These are phyloP conservation scores for Trichophyton benhamiae DNA, from an alignment of 2,329 filamentous ascomycete genomes.

Conservation along the genomic window DNA sequence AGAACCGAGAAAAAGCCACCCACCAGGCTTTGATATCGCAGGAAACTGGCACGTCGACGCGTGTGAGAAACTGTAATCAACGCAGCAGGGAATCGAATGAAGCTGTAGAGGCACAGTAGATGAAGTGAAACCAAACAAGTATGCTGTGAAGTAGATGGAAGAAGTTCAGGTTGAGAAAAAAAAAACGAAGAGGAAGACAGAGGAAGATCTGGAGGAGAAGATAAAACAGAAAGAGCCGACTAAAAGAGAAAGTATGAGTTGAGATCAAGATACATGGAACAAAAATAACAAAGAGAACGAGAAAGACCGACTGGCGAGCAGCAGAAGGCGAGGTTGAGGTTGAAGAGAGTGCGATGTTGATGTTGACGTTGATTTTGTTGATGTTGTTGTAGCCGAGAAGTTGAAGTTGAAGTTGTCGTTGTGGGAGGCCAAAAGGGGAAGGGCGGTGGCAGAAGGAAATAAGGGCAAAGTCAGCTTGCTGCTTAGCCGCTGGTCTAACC, in stretches of 20 bases:
- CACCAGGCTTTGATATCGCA: neutral
- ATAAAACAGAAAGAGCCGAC: slow-evolving; percentile 4
- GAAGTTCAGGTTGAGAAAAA: neutral
- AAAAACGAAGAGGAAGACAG: neutral
- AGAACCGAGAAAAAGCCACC: neutral
- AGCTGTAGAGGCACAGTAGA: neutral
- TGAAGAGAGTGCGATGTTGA: slow-evolving; percentile 5
- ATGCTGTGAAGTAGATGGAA: slow-evolving; percentile 6
- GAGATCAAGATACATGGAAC: slow-evolving; percentile 1
- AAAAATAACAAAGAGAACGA: slow-evolving; percentile 5
- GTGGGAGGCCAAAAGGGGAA: neutral
- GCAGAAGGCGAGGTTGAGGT: slow-evolving; percentile 7
- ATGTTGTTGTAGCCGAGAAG: slow-evolving; percentile 12
- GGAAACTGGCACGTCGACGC: neutral
- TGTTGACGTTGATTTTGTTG: slow-evolving; percentile 5
- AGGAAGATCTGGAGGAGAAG: neutral
- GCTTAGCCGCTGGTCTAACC: neutral
- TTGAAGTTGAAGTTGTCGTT: slow-evolving; percentile 2
- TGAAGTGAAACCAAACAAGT: neutral
- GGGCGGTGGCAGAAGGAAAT: slow-evolving; percentile 6
- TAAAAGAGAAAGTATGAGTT: slow-evolving; percentile 4
- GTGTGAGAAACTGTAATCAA: neutral
- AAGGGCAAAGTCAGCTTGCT: neutral
- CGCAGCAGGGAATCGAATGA: neutral
- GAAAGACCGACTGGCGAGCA: neutral